phyloP scores from a whole-genome alignment of 441 rosid species.

The Eutrema salsugineum region DNA sequence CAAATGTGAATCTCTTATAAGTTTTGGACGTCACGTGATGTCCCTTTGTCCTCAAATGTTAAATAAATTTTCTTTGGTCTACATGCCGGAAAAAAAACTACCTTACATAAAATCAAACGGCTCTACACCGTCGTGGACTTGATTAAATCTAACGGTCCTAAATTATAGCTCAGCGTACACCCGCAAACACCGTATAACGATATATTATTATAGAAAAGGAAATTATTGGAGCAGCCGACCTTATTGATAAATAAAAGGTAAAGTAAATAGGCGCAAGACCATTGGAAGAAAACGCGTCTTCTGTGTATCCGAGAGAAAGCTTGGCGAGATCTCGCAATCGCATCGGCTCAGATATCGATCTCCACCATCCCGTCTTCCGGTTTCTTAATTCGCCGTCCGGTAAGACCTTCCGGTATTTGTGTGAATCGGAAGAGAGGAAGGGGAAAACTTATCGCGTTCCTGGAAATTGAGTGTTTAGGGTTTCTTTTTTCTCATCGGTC shows the following conservation, averaged over 20 bases:
- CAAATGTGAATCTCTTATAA: too few species aligned
- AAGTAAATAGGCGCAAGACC: not conserved
- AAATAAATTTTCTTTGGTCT: too few species aligned
- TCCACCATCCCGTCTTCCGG: not conserved
- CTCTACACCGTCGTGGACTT: not conserved
- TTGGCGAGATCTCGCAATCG: constrained; percentile 14
- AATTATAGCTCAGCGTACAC: not conserved
- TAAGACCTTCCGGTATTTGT: constrained; percentile 48
- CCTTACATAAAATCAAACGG: not conserved
- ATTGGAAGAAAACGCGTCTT: constrained; percentile 3
- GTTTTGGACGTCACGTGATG: too few species aligned
- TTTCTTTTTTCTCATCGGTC: constrained; percentile 44
- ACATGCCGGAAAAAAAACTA: too few species aligned
- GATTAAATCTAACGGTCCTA: not conserved
- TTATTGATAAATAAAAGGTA: not conserved
- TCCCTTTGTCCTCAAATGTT: too few species aligned
- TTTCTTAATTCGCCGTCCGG: constrained; percentile 33
- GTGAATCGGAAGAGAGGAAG: constrained; percentile 39
- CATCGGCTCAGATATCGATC: constrained; percentile 13
- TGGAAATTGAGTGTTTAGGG: constrained; percentile 33
- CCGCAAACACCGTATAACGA: not conserved
- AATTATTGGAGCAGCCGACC: constrained; percentile 23
- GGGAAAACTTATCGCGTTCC: not conserved
- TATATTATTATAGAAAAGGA: not conserved
- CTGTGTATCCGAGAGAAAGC: not conserved